Conservation (phyloP, 2,329 filamentous ascomycete genomes). For the Alternaria panax region DNA sequence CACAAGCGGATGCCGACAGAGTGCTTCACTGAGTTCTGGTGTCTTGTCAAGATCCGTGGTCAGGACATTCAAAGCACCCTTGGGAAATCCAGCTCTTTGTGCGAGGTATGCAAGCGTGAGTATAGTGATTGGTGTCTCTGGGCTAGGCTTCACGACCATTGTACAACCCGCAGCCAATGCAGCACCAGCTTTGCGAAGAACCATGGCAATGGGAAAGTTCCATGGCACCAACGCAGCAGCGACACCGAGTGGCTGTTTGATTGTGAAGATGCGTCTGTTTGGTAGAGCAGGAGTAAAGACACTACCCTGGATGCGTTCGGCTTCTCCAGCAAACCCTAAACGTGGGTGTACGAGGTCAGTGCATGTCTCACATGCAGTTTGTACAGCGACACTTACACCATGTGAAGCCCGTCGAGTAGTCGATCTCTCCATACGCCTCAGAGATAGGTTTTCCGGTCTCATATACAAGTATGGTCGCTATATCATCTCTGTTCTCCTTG, state of each 20-base stretch:
- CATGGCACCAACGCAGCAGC: constrained; percentile 73
- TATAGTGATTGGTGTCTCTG: constrained; percentile 51
- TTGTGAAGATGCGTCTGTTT: constrained; percentile 70
- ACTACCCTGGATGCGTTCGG: constrained; percentile 68
- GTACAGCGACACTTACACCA: too few species aligned
- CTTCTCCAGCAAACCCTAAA: constrained; percentile 68
- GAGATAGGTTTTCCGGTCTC: constrained; percentile 63
- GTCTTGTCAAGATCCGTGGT: constrained; percentile 66
- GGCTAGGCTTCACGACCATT: constrained; percentile 65
- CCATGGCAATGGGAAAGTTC: constrained; percentile 75
- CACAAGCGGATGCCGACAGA: constrained; percentile 64
- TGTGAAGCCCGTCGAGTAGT: constrained; percentile 62
- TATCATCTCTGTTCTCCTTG: constrained; percentile 66
- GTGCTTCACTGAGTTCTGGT: constrained; percentile 61
- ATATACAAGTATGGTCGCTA: constrained; percentile 69
- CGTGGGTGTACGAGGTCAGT: too few species aligned
- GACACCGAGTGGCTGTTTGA: constrained; percentile 78
- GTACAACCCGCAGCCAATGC: constrained; percentile 76
- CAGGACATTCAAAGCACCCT: constrained; percentile 67
- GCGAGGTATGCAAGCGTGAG: constrained; percentile 50
- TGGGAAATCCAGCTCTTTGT: constrained; percentile 57
- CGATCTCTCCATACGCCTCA: constrained; percentile 61
- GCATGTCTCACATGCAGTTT: too few species aligned
- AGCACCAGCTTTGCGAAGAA: constrained; percentile 71
- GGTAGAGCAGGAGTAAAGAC: constrained; percentile 67